Evolutionary conservation across 2,329 filamentous ascomycete species (phyloP).

Genomic region (Arthrobotrys sinensis): DNA sequence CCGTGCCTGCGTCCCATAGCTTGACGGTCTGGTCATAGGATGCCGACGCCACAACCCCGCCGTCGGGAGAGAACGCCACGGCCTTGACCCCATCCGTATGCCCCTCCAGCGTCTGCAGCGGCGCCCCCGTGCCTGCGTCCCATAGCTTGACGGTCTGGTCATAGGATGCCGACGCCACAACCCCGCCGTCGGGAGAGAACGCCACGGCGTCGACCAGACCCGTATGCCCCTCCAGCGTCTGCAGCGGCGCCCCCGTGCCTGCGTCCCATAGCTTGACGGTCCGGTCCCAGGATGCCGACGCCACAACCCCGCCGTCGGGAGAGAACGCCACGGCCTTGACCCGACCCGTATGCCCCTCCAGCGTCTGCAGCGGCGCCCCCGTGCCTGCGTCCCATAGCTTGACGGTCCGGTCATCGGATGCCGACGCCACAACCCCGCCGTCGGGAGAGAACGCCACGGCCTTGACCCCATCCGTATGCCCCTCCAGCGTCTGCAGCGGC

Average conservation of each 20-base stretch:
- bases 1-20: neutral
- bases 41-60: neutral
- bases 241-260: neutral
- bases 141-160: neutral
- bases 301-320: neutral
- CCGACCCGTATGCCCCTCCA: neutral
- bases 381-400: conserved; percentile 10
- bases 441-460: conserved; percentile 1
- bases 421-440: neutral
- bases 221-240: neutral
- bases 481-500: neutral
- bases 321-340: neutral
- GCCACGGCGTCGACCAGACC: neutral
- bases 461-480: conserved; percentile 9
- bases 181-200: neutral
- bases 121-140: neutral
- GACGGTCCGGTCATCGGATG: neutral
- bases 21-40: neutral
- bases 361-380: neutral
- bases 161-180: neutral
- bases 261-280: neutral
- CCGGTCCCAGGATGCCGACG: neutral
- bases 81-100: neutral
- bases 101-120: neutral
- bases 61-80: neutral